phyloP scores from a whole-genome alignment of 306 rosid genomes.

The Hippophae gyantsensis region DNA sequence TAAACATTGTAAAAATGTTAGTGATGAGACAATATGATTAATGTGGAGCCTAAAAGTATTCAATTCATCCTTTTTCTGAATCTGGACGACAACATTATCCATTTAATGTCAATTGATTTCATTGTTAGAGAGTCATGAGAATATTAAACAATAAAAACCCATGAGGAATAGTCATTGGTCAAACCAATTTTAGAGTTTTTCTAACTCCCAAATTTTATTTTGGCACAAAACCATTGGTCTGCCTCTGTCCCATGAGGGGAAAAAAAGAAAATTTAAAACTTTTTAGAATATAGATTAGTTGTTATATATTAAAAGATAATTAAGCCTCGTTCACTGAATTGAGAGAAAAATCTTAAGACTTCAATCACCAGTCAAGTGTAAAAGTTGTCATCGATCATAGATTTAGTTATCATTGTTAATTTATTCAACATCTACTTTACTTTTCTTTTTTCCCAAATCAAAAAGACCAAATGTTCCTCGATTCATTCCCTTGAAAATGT shows the following conservation, averaged over 20 bases:
- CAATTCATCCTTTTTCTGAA: conserved; percentile 16
- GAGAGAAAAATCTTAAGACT: conserved; percentile 22
- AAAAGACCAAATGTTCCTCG: conserved; percentile 15
- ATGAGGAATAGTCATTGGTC: background rate
- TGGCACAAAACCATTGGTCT: conserved; percentile 13
- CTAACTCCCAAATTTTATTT: conserved; percentile 11
- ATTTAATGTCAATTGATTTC: conserved; percentile 19
- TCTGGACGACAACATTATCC: conserved; percentile 35
- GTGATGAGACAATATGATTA: conserved; percentile 45
- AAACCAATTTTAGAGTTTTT: conserved; percentile 2
- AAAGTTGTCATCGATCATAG: conserved; percentile 17
- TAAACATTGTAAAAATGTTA: conserved; percentile 31
- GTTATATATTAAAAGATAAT: background rate
- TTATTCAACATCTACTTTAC: background rate
- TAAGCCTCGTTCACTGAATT: conserved; percentile 17
- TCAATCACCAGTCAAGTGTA: conserved; percentile 22
- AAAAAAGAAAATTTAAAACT: conserved; percentile 2
- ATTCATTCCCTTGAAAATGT: conserved; percentile 1
- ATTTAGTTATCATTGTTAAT: conserved; percentile 6
- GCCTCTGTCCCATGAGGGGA: background rate
- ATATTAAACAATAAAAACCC: conserved; percentile 8
- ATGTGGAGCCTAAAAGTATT: conserved; percentile 38
- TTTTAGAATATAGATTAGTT: conserved; percentile 2
- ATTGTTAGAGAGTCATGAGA: background rate
- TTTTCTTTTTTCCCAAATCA: conserved; percentile 10